These are phyloP conservation scores for Xylaria castorea DNA, from an alignment of 495 filamentous ascomycete genomes.

Conservation along the genomic window DNA sequence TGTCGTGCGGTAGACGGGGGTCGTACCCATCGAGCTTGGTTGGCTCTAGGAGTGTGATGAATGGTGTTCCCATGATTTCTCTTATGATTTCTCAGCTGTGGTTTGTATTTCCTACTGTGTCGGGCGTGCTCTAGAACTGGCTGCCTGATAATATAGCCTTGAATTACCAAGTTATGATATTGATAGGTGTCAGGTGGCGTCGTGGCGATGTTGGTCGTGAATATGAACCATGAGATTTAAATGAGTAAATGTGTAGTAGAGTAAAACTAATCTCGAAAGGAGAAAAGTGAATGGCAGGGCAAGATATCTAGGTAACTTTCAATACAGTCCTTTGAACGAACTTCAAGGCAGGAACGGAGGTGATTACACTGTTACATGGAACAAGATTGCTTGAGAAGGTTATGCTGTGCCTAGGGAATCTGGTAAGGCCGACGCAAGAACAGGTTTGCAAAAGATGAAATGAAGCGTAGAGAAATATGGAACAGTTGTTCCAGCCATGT, in stretches of 20 bases:
- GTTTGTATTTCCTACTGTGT: not conserved
- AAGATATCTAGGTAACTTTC: not conserved
- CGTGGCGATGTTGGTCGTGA: not conserved
- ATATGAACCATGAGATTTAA: not conserved
- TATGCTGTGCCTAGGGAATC: not conserved
- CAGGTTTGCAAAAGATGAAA: not conserved
- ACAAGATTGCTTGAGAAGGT: not conserved
- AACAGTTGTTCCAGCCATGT: not conserved
- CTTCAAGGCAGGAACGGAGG: slow-evolving; percentile 7
- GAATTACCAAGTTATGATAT: not conserved
- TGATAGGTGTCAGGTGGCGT: not conserved
- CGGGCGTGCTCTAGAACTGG: not conserved
- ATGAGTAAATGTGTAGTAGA: not conserved
- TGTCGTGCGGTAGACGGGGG: slow-evolving; percentile 42
- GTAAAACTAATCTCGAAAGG: not conserved
- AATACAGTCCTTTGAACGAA: not conserved
- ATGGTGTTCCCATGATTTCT: slow-evolving; percentile 47
- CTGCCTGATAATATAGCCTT: not conserved
- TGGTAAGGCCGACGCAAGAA: not conserved
- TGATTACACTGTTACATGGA: not conserved
- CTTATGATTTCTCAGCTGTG: not conserved
- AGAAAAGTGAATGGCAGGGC: not conserved
- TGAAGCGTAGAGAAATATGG: not conserved
- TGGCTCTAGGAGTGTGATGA: slow-evolving; percentile 58
- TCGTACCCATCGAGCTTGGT: slow-evolving; percentile 55